A percentile compares a stretch with the other conserved stretches of the same genome.
Conservation (phyloP, 305 asterid species). For the Rubia peregrina region DNA sequence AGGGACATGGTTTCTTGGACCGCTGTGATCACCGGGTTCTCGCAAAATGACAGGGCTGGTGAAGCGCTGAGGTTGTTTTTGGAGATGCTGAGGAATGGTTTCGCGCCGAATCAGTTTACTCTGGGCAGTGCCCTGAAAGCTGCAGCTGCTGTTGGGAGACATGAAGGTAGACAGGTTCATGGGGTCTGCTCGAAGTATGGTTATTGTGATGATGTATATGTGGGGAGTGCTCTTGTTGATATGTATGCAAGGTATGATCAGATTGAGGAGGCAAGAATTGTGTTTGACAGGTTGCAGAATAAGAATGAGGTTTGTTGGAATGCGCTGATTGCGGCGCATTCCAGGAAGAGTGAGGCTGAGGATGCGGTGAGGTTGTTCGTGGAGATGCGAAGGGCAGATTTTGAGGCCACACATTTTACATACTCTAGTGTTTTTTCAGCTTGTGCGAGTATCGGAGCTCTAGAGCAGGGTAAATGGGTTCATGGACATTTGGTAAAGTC, state of each 20-base stretch:
- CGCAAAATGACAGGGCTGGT: slow-evolving; percentile 38
- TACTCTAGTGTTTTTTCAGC: slow-evolving; percentile 69
- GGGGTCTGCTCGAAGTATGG: slow-evolving; percentile 53
- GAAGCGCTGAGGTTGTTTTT: slow-evolving; percentile 42
- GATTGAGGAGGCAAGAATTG: slow-evolving; percentile 46
- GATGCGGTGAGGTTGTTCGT: slow-evolving; percentile 43
- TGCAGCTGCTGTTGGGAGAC: slow-evolving; percentile 41
- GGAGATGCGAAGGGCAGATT: slow-evolving; percentile 63
- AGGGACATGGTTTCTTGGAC: slow-evolving; percentile 88
- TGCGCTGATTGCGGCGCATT: slow-evolving; percentile 67
- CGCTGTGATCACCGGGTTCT: slow-evolving; percentile 62
- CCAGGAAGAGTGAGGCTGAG: slow-evolving; percentile 64
- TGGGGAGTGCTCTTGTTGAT: slow-evolving; percentile 80
- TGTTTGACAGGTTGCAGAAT: slow-evolving; percentile 40
- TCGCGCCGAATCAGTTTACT: slow-evolving; percentile 64
- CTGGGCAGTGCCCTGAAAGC: slow-evolving; percentile 73
- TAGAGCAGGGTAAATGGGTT: slow-evolving; percentile 78
- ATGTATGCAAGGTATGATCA: slow-evolving; percentile 55
- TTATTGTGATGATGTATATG: slow-evolving; percentile 50
- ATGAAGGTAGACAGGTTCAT: slow-evolving; percentile 56
- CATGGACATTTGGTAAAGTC: slow-evolving; percentile 67
- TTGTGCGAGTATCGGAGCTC: slow-evolving; percentile 65
- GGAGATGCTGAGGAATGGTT: slow-evolving; percentile 49
- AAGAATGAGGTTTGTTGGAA: slow-evolving; percentile 86
- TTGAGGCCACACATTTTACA: slow-evolving; percentile 59